Evolutionary conservation across 1,284 basidiomycete species (phyloP).

Genomic region (Fomes fomentarius): DNA sequence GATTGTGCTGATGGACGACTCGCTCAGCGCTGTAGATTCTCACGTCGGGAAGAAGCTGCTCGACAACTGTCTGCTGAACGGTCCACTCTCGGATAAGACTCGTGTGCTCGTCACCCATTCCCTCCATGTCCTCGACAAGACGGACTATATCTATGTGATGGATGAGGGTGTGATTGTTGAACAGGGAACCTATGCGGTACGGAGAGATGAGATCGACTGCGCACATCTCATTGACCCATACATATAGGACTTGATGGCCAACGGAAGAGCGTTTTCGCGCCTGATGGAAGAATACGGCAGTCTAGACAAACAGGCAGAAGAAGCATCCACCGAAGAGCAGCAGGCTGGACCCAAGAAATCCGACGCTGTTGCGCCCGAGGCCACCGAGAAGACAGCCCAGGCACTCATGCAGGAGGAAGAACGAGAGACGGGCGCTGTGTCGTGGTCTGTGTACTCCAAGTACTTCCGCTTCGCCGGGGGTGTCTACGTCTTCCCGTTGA

Average conservation of each 20-base stretch:
- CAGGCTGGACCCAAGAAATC: slow-evolving; percentile 24
- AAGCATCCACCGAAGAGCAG: slow-evolving; percentile 29
- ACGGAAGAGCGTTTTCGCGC: slow-evolving; percentile 56
- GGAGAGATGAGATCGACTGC: slow-evolving; percentile 12
- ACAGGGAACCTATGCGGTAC: slow-evolving; percentile 62
- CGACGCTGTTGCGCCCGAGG: slow-evolving; percentile 20
- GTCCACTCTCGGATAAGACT: slow-evolving; percentile 63
- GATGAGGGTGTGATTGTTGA: slow-evolving; percentile 72
- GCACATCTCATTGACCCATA: no score
- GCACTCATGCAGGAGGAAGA: slow-evolving; percentile 44
- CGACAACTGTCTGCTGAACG: slow-evolving; percentile 60
- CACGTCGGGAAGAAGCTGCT: slow-evolving; percentile 65
- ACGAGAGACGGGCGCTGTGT: slow-evolving; percentile 37
- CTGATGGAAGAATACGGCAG: slow-evolving; percentile 67
- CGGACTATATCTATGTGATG: slow-evolving; percentile 73
- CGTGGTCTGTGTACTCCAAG: slow-evolving; percentile 37
- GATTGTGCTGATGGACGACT: slow-evolving; percentile 74
- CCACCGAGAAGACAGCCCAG: slow-evolving; percentile 1
- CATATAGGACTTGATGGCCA: slow-evolving; percentile 51
- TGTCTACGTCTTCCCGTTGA: slow-evolving; percentile 40
- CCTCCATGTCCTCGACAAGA: slow-evolving; percentile 69
- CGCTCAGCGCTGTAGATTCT: slow-evolving; percentile 75
- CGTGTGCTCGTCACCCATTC: slow-evolving; percentile 82
- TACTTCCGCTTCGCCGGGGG: slow-evolving; percentile 54
- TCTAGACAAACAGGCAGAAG: slow-evolving; percentile 38